phyloP scores from a whole-genome alignment of 1,284 basidiomycete genomes.

The Ganoderma boninense region DNA sequence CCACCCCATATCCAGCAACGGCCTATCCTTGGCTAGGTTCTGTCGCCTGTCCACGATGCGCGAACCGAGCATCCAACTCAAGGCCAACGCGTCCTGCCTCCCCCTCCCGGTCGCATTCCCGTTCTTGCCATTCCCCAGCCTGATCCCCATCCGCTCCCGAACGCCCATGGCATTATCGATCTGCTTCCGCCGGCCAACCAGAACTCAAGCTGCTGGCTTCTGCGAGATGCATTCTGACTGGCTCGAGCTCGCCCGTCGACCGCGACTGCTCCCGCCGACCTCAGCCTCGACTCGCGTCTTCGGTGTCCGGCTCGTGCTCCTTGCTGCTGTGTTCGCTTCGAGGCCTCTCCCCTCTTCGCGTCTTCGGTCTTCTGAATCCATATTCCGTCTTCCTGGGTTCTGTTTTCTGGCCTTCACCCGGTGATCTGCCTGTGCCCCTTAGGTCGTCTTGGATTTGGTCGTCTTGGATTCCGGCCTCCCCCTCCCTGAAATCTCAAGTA shows the following conservation, averaged over 20 bases:
- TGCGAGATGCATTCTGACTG: background rate
- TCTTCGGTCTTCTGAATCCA: background rate
- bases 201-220: background rate
- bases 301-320: slow-evolving; percentile 3
- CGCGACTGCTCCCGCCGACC: background rate
- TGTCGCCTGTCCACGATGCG: slow-evolving; percentile 20
- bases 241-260: background rate
- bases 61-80: slow-evolving; percentile 25
- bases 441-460: background rate
- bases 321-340: background rate
- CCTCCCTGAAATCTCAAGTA: slow-evolving; percentile 4
- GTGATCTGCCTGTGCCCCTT: background rate
- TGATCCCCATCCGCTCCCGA: background rate
- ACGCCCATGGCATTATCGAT: background rate
- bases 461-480: background rate
- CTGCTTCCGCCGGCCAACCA: background rate
- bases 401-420: background rate
- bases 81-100: slow-evolving; percentile 10
- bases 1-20: slow-evolving; percentile 29
- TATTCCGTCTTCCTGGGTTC: background rate
- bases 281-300: background rate
- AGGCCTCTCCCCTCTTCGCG: background rate
- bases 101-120: background rate
- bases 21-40: slow-evolving; percentile 22
- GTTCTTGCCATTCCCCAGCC: background rate